phyloP scores from a whole-genome alignment of 208 protist species.

The Vickermania ingenoplastis region DNA sequence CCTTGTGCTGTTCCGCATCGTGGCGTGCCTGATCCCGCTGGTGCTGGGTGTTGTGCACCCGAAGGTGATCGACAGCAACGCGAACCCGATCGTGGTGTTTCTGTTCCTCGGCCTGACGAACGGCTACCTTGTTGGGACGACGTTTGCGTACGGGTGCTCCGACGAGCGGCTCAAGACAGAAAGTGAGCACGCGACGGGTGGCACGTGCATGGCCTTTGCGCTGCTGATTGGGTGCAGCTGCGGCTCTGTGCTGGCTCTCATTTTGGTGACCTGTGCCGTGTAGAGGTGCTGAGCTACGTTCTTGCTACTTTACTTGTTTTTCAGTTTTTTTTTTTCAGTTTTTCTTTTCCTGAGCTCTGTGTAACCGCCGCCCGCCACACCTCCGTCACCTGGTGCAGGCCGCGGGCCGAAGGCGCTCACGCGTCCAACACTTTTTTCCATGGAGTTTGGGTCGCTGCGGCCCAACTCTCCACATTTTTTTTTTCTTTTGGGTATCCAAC shows the following conservation, averaged over 20 bases:
- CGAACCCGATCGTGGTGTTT: conserved; percentile 29
- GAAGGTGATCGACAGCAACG: conserved; percentile 27
- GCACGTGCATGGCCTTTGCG: conserved; percentile 20
- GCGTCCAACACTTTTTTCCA: too few relatives aligned
- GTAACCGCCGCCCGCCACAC: too few relatives aligned
- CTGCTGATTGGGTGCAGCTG: conserved; percentile 19
- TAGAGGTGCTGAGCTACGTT: too few relatives aligned
- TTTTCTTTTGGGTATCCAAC: too few relatives aligned
- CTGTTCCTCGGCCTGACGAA: conserved; percentile 21
- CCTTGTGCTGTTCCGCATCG: conserved; percentile 14
- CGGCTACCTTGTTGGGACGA: conserved; percentile 26
- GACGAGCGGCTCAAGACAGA: conserved; percentile 17
- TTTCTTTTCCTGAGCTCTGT: too few relatives aligned
- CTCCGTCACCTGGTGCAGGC: too few relatives aligned
- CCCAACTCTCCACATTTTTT: too few relatives aligned
- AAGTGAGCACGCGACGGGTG: conserved; percentile 17
- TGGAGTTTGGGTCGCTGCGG: too few relatives aligned
- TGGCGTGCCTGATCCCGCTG: conserved; percentile 25
- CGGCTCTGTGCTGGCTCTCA: conserved; percentile 16
- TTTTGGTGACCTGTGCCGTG: conserved; percentile 17
- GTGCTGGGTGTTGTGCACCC: conserved; percentile 17
- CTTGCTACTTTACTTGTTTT: too few relatives aligned
- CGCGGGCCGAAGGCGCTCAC: too few relatives aligned
- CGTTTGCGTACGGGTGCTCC: conserved; percentile 25
- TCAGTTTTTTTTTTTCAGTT: too few relatives aligned